Evolutionary conservation across 2,329 filamentous ascomycete species (phyloP), one percentile per base, ranked within the genome.

Genomic region (Trichoderma koningii): DNA sequence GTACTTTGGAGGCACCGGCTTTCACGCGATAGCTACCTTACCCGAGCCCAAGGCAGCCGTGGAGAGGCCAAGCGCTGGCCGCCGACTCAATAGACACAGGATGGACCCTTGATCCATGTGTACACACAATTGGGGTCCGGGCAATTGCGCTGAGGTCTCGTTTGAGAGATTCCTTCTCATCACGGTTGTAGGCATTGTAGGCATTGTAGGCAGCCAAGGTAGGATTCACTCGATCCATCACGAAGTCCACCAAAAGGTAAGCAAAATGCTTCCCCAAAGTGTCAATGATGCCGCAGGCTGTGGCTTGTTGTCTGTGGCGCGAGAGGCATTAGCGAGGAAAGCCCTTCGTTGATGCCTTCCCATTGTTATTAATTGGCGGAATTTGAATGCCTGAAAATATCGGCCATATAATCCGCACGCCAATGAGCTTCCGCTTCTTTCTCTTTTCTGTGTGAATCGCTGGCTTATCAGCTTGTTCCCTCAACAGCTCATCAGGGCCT

Each of bases 361-460:
- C 15, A 5, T 12, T 26, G 44, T 59, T 60, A 42, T 23, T 60
- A 63, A 63, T 55, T 53, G 42, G 59, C n/a, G 45, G 28, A 38
- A 38, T 38, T 4, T 15, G 44, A 17, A 23, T 38, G 17, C 42
- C 42, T 23, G 28, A 19, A 48, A 45, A 47, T 34, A 15, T 5
- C 30, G 26, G 30, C 34, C 48, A 53, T 44, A 62, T 52, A 44
- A 52, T 34, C 30, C 14, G 3, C 9, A 10, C 15, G 34, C 34
- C 14, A 15, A 14, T 10, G 17, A 28, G 44, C 28, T 41, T 23
- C 34, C 14, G 42, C 38, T 17, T 30, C 34, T 30, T 9, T 61
- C 17, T 21, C 34, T 21, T 21, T 7, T 14, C 28, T 19, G 28
- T 42, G 42, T 23, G 48, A 3, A 19, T 53, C 28, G 19, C 19